Evolutionary conservation across 257 asterid species (phyloP), one percentile per base, ranked within the genome.

Genomic region (Striga asiatica): DNA sequence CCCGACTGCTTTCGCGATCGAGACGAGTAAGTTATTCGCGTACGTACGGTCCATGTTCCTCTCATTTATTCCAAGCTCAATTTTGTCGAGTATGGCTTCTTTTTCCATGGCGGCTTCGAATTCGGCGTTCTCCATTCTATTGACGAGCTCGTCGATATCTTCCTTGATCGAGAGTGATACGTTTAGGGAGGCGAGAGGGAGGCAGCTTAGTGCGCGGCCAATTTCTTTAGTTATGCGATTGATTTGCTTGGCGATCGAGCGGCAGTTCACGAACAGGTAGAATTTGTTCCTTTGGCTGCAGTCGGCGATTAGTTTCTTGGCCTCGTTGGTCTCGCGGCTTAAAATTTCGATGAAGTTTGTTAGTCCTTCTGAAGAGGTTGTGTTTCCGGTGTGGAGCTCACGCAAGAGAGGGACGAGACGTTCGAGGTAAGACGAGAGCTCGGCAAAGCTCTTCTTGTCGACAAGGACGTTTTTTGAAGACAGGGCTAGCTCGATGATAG

Each of bases 1-100:
- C 5, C 84, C 92, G 49, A 76, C 53, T 3, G 80, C 82, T 55
- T 76, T 69, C 8, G 87, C 92, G 61, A 78, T 82, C n/a, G 80
- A 73, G 60, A 70, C 61, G 39, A 82, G 52, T 47, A 82, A 55
- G 46, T 61, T 75, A 71, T 82, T 79, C 50, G 84, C 87, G 50
- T 72, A 79, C 60, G 67, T 66, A 23, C 82, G 86, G 20, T 81
- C 80, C 2, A 76, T 66, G 50, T 68, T 82, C 66, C 87, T 70
- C 66, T 79, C 78, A 22, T 70, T 76, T 51, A 82, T 69, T 24
- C 78, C 92, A 0, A 71, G 59, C 32, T 82, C 92, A n/a, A 79
- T 79, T 55, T 74, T 76, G 56, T 76, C 73, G 38, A 82, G 41
- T 21, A 82, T 74, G 49, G 70, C 75, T 58, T 82, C 92, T 61